Evolutionary conservation across 2,329 filamentous ascomycete species (phyloP), one percentile per base, ranked within the genome.

Genomic region (Pyrenophora graminea): DNA sequence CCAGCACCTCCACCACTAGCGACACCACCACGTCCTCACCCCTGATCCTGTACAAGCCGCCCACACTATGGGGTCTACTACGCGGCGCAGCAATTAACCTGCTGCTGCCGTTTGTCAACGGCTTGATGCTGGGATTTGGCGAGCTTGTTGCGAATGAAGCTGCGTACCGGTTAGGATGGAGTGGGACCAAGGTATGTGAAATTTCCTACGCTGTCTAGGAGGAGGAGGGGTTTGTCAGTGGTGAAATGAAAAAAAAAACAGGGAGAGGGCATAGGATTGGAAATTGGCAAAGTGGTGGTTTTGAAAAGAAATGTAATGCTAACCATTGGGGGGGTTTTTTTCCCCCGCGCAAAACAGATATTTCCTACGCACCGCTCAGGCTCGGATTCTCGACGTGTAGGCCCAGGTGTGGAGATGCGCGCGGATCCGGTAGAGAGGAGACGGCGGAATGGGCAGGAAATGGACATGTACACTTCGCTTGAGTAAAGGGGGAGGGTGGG

Each of bases 51-150:
- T 99, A 97, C 81, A 85, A 86, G 59, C 91, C 92, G 3, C 92
- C 94, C 2, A 95, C 91, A 0, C 67, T 95, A 38, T 96, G 90
- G 90, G 86, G 89, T 8, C 74, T 99, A 56, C 61, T 97, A 47
- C 85, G 93, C 48, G 91, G 94, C 32, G 90, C 91, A 13, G 91
- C 92, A 5, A 99, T 99, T 76, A 99, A 99, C 73, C 79, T 99
- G n/a, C 67, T 99, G 1, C 77, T 99, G 17, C 94, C 94, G 0
- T 99, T 99, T 68, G 85, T 99, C 69, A 99, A 99, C 76, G 94
- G 94, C 39, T 84, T 99, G 80, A 99, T 99, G 94, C 77, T 99
- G 67, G 94, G 94, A 2, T 97, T 99, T 69, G 94, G 94, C 62
- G 94, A 99, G 77, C 77, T 99, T 44, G 93, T 99, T 74, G 94